These are phyloP conservation scores for Ensete ventricosum DNA, from an alignment of 176 grass and related monocot genomes.

Conservation along the genomic window DNA sequence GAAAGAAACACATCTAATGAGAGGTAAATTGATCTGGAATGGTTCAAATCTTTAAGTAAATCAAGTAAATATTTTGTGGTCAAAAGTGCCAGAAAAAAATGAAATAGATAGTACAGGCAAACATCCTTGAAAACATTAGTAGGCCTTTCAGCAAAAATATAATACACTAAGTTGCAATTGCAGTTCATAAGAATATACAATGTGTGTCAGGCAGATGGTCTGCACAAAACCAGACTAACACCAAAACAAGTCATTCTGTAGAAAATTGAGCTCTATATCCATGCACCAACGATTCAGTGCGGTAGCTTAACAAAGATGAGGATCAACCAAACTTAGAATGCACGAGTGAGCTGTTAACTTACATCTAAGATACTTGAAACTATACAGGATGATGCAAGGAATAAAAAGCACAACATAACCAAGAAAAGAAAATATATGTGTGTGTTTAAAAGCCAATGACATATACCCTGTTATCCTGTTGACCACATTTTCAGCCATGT, in stretches of 20 bases:
- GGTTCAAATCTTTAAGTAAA: too few relatives aligned
- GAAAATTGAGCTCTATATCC: background rate
- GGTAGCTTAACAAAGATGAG: background rate
- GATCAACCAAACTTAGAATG: background rate
- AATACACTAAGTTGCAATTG: background rate
- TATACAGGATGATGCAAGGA: constrained; percentile 12
- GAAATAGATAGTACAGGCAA: background rate
- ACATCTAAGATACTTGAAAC: too few relatives aligned
- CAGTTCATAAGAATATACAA: background rate
- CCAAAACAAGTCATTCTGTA: background rate
- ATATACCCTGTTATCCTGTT: constrained; percentile 81
- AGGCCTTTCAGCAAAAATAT: background rate
- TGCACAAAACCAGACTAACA: background rate
- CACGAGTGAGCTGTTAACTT: background rate
- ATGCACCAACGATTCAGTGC: background rate
- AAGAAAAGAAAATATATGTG: background rate
- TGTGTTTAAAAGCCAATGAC: background rate
- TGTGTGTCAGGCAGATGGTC: background rate
- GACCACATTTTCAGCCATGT: constrained; percentile 31
- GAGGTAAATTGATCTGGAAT: too few relatives aligned
- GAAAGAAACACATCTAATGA: too few relatives aligned
- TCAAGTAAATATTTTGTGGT: background rate
- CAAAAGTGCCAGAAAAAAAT: background rate
- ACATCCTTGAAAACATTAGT: background rate
- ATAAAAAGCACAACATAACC: too few relatives aligned